Percentiles rank a stretch among this genome's conserved stretches.
Evolutionary conservation across 78 protist species (phyloP).

Genomic region (Corallochytrium limacisporum): DNA sequence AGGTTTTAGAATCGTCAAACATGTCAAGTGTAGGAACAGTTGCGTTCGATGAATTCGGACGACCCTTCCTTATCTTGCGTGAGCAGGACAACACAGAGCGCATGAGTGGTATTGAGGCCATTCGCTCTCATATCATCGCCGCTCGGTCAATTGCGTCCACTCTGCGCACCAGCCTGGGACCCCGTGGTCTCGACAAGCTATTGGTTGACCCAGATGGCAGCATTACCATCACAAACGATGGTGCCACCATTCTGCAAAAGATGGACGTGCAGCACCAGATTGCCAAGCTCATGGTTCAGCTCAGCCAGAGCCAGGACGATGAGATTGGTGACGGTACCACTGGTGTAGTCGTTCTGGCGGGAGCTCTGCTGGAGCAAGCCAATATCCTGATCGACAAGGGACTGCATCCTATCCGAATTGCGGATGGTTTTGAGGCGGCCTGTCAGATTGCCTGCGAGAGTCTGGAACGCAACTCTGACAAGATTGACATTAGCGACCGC

Average conservation of each 20-base stretch:
- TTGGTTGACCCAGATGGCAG: constrained; percentile 92
- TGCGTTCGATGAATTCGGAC: constrained; percentile 91
- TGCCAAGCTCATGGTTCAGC: constrained; percentile 94
- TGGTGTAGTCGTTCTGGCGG: constrained; percentile 98
- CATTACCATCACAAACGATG: constrained; percentile 94
- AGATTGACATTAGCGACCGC: constrained; percentile 9
- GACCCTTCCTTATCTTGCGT: constrained; percentile 89
- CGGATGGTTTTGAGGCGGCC: constrained; percentile 72
- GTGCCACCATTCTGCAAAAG: constrained; percentile 92
- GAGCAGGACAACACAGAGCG: constrained; percentile 75
- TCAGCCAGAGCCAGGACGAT: constrained; percentile 92
- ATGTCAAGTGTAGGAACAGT: too few relatives aligned
- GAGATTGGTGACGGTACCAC: constrained; percentile 99
- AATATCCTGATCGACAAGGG: constrained; percentile 82
- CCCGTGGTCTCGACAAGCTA: constrained; percentile 96
- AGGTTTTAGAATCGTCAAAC: background rate
- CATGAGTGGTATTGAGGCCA: constrained; percentile 47
- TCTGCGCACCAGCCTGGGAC: constrained; percentile 90
- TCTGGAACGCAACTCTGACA: constrained; percentile 50
- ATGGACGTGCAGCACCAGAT: constrained; percentile 89
- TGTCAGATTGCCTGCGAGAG: constrained; percentile 14
- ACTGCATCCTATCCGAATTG: constrained; percentile 89
- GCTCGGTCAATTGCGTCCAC: constrained; percentile 79
- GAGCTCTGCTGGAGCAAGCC: constrained; percentile 95
- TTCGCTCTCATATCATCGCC: constrained; percentile 79